These are phyloP conservation scores for Termitomyces sp. DNA, from an alignment of 768 basidiomycete species.

Conservation along the genomic window DNA sequence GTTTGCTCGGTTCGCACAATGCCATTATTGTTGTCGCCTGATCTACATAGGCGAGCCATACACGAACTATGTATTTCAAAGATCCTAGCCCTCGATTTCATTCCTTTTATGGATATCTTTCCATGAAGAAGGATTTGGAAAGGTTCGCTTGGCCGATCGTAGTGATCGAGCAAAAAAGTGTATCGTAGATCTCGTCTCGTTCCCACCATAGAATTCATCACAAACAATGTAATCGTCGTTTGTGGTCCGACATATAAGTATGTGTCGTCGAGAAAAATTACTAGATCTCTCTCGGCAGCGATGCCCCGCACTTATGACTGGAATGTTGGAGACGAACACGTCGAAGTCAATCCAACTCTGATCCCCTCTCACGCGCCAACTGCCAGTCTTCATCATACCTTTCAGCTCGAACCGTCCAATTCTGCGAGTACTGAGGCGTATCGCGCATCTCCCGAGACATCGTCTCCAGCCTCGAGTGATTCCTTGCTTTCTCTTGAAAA, in stretches of 20 bases:
- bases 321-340: constrained; percentile 22
- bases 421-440: neutral
- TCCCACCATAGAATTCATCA: constrained; percentile 3
- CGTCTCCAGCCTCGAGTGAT: constrained; percentile 19
- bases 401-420: neutral
- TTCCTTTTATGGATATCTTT: neutral
- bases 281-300: constrained; percentile 4
- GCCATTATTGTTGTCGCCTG: neutral
- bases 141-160: constrained; percentile 9
- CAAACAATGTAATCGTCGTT: constrained; percentile 13
- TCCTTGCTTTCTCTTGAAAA: constrained; percentile 21
- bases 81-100: neutral
- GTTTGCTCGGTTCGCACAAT: neutral
- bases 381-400: constrained; percentile 6
- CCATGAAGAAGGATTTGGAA: neutral
- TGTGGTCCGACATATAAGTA: constrained; percentile 12
- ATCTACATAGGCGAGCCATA: neutral
- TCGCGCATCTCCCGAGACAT: constrained; percentile 3
- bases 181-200: constrained; percentile 12
- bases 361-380: neutral
- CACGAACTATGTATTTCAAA: neutral
- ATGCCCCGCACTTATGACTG: constrained; percentile 27
- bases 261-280: constrained; percentile 3
- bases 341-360: neutral
- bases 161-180: constrained; percentile 10